Conservation (phyloP, 495 filamentous ascomycete species). For the Aspergillus conjunctus region DNA sequence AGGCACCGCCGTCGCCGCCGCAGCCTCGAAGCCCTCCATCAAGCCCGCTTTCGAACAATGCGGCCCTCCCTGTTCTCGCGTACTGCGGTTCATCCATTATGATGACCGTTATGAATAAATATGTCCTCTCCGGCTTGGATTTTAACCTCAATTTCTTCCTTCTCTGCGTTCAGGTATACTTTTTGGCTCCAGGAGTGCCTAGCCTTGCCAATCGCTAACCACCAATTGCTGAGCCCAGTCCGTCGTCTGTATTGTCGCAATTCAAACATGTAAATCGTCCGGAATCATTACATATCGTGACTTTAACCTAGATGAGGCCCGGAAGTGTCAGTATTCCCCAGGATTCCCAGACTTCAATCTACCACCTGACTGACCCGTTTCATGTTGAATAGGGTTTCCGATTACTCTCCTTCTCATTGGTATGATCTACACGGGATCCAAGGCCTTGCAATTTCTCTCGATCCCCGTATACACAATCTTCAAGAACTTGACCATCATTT, state of each 20-base stretch:
- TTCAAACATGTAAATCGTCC: constrained; percentile 77
- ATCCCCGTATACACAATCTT: constrained; percentile 99
- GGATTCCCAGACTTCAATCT: constrained; percentile 1
- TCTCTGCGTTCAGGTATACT: constrained; percentile 83
- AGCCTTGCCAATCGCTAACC: constrained; percentile 17
- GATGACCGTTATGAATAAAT: constrained; percentile 99
- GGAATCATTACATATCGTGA: constrained; percentile 89
- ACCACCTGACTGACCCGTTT: constrained; percentile 29
- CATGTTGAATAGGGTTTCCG: constrained; percentile 75
- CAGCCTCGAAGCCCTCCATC: constrained; percentile 38
- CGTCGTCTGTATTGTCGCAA: constrained; percentile 86
- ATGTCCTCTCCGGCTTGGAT: constrained; percentile 82
- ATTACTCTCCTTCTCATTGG: constrained; percentile 95
- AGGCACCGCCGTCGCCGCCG: constrained; percentile 46
- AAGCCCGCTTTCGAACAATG: constrained; percentile 62
- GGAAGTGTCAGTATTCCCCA: constrained; percentile 68
- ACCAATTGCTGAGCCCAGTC: constrained; percentile 57
- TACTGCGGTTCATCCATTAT: constrained; percentile 95
- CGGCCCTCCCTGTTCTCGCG: constrained; percentile 76
- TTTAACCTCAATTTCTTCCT: constrained; percentile 99
- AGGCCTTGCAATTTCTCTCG: constrained; percentile 93
- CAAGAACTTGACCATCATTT: constrained; percentile 99
- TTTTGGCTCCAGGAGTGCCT: neutral
- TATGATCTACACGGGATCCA: constrained; percentile 98
- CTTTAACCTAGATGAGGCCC: constrained; percentile 87